These are phyloP conservation scores for Cunninghamia lanceolata DNA, from an alignment of 75 land plant species.

Conservation along the genomic window DNA sequence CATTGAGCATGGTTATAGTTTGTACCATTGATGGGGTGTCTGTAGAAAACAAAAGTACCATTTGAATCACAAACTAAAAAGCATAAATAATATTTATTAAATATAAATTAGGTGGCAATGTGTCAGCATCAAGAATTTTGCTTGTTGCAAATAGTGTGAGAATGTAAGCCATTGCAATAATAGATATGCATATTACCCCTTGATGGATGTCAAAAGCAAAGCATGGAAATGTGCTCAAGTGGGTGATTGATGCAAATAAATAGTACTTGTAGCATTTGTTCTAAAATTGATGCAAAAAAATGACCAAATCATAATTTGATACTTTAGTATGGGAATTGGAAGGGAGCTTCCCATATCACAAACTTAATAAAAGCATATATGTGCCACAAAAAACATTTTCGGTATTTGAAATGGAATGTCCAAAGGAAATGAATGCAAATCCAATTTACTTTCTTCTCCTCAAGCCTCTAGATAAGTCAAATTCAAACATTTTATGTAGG, in stretches of 20 bases:
- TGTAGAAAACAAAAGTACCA: too few species aligned
- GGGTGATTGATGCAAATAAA: too few species aligned
- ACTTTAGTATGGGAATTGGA: conserved; percentile 88
- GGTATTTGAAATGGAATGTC: conserved; percentile 51
- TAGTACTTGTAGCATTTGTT: too few species aligned
- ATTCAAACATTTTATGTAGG: conserved; percentile 54
- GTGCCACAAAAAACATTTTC: conserved; percentile 51
- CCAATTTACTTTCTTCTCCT: conserved; percentile 87
- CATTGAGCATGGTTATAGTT: too few species aligned
- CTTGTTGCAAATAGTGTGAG: conserved; percentile 88
- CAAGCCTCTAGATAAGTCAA: conserved; percentile 51
- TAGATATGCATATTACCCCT: conserved; percentile 88
- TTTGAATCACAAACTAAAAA: too few species aligned
- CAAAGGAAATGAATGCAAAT: conserved; percentile 47
- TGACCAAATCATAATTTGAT: too few species aligned
- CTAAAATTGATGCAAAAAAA: too few species aligned
- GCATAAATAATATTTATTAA: not conserved
- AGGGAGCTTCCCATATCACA: conserved; percentile 57
- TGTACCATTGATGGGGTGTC: too few species aligned
- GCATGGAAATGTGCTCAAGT: conserved; percentile 26
- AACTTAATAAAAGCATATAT: conserved; percentile 34
- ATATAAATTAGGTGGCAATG: not conserved
- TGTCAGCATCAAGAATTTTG: not conserved
- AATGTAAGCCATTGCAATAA: conserved; percentile 92
- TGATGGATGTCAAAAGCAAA: conserved; percentile 43